Conservation (phyloP, 192 early-diverging fungal species). For the Cetraspora pellucida region DNA sequence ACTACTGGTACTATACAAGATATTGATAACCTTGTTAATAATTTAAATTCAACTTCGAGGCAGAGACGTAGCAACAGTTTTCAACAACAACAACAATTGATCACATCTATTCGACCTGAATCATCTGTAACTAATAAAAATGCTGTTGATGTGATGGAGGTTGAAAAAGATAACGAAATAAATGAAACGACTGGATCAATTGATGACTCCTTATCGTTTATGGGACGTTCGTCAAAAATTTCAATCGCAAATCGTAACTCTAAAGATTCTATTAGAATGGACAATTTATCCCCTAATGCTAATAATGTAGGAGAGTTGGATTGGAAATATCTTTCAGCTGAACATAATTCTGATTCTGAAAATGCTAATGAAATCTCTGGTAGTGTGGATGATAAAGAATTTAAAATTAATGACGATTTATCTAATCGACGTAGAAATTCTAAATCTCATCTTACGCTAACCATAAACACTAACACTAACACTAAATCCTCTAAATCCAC, state of each 20-base stretch:
- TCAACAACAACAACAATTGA: background rate
- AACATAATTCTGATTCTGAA: constrained; percentile 33
- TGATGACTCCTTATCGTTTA: background rate
- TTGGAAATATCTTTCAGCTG: constrained; percentile 32
- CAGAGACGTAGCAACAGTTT: constrained; percentile 12
- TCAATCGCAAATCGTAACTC: background rate
- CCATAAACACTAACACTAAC: constrained; percentile 9
- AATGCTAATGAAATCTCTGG: background rate
- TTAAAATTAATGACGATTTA: constrained; percentile 3
- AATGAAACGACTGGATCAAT: constrained; percentile 13
- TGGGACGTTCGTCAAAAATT: background rate
- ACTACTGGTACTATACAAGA: constrained; percentile 3
- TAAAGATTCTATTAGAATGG: background rate
- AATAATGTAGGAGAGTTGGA: constrained; percentile 29
- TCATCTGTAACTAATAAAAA: background rate
- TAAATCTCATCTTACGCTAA: constrained; percentile 3
- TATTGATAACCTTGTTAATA: constrained; percentile 30
- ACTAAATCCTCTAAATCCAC: constrained; percentile 5
- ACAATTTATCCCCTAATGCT: background rate
- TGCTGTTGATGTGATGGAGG: constrained; percentile 9
- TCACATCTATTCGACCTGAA: background rate
- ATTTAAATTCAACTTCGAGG: constrained; percentile 12
- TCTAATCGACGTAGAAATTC: background rate
- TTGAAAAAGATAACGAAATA: constrained; percentile 12
- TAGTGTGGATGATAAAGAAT: constrained; percentile 13